Evolutionary conservation across 2,329 filamentous ascomycete species (phyloP), one percentile per base, ranked within the genome.

Genomic region (Neonectria faginata): DNA sequence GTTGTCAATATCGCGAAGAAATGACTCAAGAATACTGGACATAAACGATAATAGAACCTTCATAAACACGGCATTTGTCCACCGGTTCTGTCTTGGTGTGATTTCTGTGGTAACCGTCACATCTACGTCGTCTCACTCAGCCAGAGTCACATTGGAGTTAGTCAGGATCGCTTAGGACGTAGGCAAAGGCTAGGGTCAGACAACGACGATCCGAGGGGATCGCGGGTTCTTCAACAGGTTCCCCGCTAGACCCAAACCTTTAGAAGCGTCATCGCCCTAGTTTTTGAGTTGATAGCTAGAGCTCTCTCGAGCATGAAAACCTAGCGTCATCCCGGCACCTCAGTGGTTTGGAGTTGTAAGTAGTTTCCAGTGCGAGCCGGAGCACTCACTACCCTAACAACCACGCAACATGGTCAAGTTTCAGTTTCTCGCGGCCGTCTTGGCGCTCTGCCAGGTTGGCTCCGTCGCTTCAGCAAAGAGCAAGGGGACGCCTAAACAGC

Each of bases 351-450:
- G 39, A 27, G 36, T 56, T 44, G 25, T 44, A 39, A 25, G 51
- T 27, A 50, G 12, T 33, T 18, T 18, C 20, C n/a, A 27, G 29
- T 39, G n/a, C 11, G 22, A n/a, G 31, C 25, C 25, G 5, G 29
- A 29, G 29, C 29, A 29, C n/a, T 48, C 29, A 29, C n/a, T 48
- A n/a, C 6, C 6, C 36, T 12, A 12, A 39, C 36, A 16, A 39
- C 36, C 14, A 12, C 36, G 9, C 56, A 62, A 12, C 27, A 67
- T 70, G 67, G 62, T 65, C 50, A 68, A 65, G 31, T 25, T 68
- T 3, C 53, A 66, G 20, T 42, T 67, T 4, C 25, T 62, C 45
- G n/a, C 60, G 11, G 54, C 66, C 41, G 53, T 54, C 7, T 41
- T 68, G 33, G 66, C 60, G 16, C 33, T 36, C 2, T 55, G 29